Conservation (phyloP, 2,329 filamentous ascomycete species). For the Aspergillus ibericus region DNA sequence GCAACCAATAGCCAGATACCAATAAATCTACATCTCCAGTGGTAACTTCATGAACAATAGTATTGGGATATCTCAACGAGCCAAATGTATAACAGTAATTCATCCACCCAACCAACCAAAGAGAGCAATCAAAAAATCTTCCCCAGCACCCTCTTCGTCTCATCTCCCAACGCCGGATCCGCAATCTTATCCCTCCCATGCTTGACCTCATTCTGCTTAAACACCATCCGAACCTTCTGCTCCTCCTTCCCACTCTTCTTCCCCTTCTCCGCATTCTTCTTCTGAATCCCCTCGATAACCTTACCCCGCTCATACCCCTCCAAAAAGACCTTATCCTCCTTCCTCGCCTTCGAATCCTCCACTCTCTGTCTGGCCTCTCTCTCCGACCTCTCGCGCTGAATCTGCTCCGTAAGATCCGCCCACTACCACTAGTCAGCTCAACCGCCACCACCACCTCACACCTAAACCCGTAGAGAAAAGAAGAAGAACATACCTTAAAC, state of each 20-base stretch:
- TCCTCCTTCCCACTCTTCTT: constrained; percentile 26
- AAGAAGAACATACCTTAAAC: constrained; percentile 20
- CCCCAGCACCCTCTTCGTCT: constrained; percentile 46
- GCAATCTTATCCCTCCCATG: constrained; percentile 24
- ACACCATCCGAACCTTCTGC: constrained; percentile 35
- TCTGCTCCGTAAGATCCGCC: constrained; percentile 48
- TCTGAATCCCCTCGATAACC: constrained; percentile 45
- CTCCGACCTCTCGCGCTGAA: constrained; percentile 44
- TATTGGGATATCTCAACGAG: not conserved
- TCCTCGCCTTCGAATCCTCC: constrained; percentile 43
- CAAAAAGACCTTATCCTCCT: constrained; percentile 47
- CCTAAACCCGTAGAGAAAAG: too few relatives aligned
- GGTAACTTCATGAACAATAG: not conserved
- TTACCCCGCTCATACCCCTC: constrained; percentile 44
- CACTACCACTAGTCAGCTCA: constrained; percentile 26
- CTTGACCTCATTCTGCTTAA: constrained; percentile 46
- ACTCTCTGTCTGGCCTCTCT: constrained; percentile 43
- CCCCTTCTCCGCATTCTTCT: constrained; percentile 43
- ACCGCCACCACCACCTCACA: too few relatives aligned
- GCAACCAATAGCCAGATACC: too few relatives aligned
- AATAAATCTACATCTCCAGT: too few relatives aligned
- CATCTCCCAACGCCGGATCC: constrained; percentile 33
- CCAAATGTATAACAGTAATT: too few relatives aligned
- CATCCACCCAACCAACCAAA: too few relatives aligned
- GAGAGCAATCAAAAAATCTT: constrained; percentile 45